Evolutionary conservation across 129 eudicot genomes (phyloP).

Genomic region (Flaveria robusta): DNA sequence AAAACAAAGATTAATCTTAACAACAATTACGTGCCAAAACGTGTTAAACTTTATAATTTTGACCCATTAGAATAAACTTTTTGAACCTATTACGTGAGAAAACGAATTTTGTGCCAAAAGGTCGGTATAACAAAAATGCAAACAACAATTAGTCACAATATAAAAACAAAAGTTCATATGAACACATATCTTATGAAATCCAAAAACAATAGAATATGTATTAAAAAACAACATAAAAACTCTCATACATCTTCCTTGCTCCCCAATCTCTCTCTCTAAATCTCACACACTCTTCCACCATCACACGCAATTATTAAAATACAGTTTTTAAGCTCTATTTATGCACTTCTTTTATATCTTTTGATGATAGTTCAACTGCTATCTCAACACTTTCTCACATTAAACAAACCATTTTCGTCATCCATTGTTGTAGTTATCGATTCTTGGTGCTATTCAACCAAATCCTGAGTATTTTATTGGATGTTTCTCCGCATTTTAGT

Average conservation of each 20-base stretch:
- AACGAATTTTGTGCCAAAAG: neutral
- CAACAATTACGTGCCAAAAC: neutral
- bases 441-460: too few relatives aligned
- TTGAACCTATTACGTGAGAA: neutral
- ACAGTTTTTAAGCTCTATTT: conserved; percentile 30
- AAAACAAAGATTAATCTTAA: neutral
- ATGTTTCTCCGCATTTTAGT: too few relatives aligned
- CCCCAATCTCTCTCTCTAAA: neutral
- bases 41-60: neutral
- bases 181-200: neutral
- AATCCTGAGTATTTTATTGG: too few relatives aligned
- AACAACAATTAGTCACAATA: neutral
- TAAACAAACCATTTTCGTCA: conserved; percentile 18
- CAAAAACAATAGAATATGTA: neutral
- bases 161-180: neutral
- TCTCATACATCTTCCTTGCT: neutral
- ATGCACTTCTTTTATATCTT: conserved; percentile 29
- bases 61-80: conserved; percentile 2
- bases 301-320: conserved; percentile 36
- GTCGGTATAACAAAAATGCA: neutral
- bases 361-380: conserved; percentile 38
- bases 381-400: conserved; percentile 13
- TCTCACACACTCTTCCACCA: conserved; percentile 18
- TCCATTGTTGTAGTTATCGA: conserved; percentile 4
- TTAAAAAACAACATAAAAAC: neutral